Base-by-base conservation (phyloP, 2,329 filamentous ascomycete species). In the Gyromitra esculenta region DNA sequence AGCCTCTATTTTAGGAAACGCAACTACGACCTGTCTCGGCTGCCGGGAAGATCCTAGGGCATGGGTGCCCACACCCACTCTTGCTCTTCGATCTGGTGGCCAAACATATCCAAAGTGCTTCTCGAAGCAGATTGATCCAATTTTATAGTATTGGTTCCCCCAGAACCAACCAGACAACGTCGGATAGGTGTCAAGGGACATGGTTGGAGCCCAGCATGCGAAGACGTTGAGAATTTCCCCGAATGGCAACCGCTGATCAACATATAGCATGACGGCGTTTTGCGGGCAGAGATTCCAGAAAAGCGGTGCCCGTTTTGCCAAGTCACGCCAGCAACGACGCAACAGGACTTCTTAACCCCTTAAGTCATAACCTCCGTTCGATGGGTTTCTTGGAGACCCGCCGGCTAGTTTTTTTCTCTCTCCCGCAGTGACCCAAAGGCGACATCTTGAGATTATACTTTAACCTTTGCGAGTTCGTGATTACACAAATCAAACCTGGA, bases 1-100 rank as follows among this genome's bases (percentile, higher is more conserved):
- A 48, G 37, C 25, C 57, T 21, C 57, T 75, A 75, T 75, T 75
- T 75, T 75, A 8, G 66, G 72, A 70, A 62, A 54, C 72, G 48
- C 60, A 18, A 39, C 62, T 59, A n/a, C 56, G 60, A 52, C 35
- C 65, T 70, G 48, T 70, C 56, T 74, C 59, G 72, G 72, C 31
- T 65, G 64, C 71, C 72, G 66, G 71, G 72, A 50, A 62, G 57
- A 52, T 75, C 72, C 57, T 48, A 56, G 45, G 54, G 9, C 5
- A 54, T 39, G 31, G 35, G 31, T 21, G 5, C 25, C 31, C 70
- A 69, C 39, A 41, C 70, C 62, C 9, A 63, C 52, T 48, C 25
- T 45, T 31, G 8, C n/a, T 56, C 39, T 25, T 43, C 60, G 50
- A 73, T 64, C 31, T 41, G 39, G n/a, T 60, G 35, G 62, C 62